Evolutionary conservation across 345 rosid species (phyloP).

Genomic region (Pseudoturritis turrita): DNA sequence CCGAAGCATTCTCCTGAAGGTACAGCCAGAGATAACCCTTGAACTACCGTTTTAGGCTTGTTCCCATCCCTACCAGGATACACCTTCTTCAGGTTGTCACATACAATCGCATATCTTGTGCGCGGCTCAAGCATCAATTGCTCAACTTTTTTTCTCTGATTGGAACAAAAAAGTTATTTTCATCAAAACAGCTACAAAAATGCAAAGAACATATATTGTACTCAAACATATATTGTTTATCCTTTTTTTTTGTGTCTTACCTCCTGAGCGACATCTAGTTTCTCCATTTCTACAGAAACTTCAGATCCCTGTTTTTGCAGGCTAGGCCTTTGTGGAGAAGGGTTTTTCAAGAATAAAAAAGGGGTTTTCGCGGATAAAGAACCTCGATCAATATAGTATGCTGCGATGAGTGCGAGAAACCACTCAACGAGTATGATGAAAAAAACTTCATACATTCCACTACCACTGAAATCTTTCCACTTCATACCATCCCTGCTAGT

Average conservation of each 20-base stretch:
- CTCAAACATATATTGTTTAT: neutral
- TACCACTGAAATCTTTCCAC: constrained; percentile 59
- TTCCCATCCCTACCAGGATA: constrained; percentile 91
- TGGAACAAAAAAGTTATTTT: neutral
- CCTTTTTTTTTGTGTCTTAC: constrained; percentile 33
- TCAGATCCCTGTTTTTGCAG: constrained; percentile 52
- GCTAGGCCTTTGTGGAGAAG: constrained; percentile 39
- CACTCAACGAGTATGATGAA: constrained; percentile 69
- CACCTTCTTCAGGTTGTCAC: constrained; percentile 63
- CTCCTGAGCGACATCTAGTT: constrained; percentile 77
- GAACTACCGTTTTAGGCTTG: constrained; percentile 74
- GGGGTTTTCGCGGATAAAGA: constrained; percentile 51
- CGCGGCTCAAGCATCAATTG: constrained; percentile 49
- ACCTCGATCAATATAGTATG: constrained; percentile 68
- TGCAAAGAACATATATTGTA: neutral
- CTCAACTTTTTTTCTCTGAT: constrained; percentile 72
- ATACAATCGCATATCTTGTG: constrained; percentile 52
- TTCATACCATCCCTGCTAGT: constrained; percentile 66
- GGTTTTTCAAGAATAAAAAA: constrained; percentile 42
- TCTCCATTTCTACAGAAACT: constrained; percentile 64
- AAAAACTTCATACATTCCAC: constrained; percentile 61
- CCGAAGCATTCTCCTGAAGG: constrained; percentile 92
- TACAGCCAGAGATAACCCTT: constrained; percentile 78
- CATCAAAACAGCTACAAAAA: neutral
- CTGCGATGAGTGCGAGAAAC: constrained; percentile 53